Evolutionary conservation across 306 rosid species (phyloP).

Genomic region (Malus sylvestris): DNA sequence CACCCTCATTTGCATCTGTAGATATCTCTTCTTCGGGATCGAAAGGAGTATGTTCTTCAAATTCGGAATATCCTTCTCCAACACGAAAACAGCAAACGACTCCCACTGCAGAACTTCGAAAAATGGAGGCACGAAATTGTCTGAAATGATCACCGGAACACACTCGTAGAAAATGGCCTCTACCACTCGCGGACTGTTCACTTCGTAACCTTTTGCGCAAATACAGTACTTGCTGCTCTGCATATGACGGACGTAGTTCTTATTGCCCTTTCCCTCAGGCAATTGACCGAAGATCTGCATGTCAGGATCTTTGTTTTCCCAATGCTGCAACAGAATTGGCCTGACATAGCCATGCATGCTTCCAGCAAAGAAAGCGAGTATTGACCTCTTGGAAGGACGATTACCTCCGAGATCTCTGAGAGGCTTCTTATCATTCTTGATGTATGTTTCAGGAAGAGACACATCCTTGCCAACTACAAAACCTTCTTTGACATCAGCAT

Average conservation of each 20-base stretch:
- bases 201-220: constrained; percentile 91
- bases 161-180: constrained; percentile 81
- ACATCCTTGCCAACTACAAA: constrained; percentile 84
- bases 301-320: constrained; percentile 87
- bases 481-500: constrained; percentile 77
- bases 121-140: constrained; percentile 89
- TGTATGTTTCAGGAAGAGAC: constrained; percentile 84
- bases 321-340: constrained; percentile 55
- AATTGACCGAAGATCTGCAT: constrained; percentile 62
- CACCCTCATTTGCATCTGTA: constrained; percentile 71
- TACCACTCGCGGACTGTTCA: constrained; percentile 87
- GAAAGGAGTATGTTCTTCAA: constrained; percentile 70
- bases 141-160: constrained; percentile 87
- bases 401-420: constrained; percentile 62
- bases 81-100: constrained; percentile 76
- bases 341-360: constrained; percentile 78
- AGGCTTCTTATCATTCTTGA: constrained; percentile 51
- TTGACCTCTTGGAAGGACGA: constrained; percentile 59
- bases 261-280: constrained; percentile 48
- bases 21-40: constrained; percentile 59
- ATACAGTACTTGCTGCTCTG: constrained; percentile 89
- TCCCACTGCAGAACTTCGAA: constrained; percentile 84
- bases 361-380: constrained; percentile 82
- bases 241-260: constrained; percentile 56
- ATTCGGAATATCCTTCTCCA: constrained; percentile 66